Base-by-base conservation (phyloP, 495 filamentous ascomycete species). In the Tuber magnatum region DNA sequence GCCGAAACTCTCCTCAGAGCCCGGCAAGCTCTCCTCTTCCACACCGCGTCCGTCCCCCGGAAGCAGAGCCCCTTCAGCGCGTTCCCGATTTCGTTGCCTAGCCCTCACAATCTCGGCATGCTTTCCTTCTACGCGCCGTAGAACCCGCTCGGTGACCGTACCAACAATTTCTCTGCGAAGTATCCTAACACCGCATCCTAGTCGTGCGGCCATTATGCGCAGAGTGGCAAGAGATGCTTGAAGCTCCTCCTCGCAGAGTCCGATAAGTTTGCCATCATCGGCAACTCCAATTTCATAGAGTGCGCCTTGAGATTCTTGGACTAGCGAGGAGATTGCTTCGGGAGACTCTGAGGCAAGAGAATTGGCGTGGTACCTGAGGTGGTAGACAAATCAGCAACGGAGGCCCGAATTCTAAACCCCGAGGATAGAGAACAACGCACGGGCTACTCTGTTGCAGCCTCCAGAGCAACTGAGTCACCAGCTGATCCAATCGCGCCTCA, bases 221-320 rank as follows among this genome's bases (percentile, higher is more conserved):
- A 99, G 85, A 71, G 91, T 97, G 40, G 86, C 87, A 73, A 98
- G 86, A 83, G 93, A 97, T 83, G 97, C 94, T 71, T 96, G 90
- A 84, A 99, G 85, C 84, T 98, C 95, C 81, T 97, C 94, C 77
- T 91, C 88, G 1, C 92, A 91, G n/a, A 99, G 85, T 1, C 95
- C 95, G 65, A 97, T 90, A 76, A 98, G 91, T 0, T 91, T 92
- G 22, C 95, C 95, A 85, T 97, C 94, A 83, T 99, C 95, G 8
- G 94, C 90, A 35, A 99, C 94, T 0, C 95, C 95, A 81, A 99
- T 96, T 84, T 99, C 96, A 75, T 99, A 99, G 71, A 98, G 83
- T 0, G 96, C 96, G 28, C 95, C 95, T 75, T 92, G 90, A 51
- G 93, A 97, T 76, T 96, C 94, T 82, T 98, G 94, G 5, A 99